phyloP scores from a whole-genome alignment of 2,329 filamentous ascomycete genomes.

The Exophiala bonariae region DNA sequence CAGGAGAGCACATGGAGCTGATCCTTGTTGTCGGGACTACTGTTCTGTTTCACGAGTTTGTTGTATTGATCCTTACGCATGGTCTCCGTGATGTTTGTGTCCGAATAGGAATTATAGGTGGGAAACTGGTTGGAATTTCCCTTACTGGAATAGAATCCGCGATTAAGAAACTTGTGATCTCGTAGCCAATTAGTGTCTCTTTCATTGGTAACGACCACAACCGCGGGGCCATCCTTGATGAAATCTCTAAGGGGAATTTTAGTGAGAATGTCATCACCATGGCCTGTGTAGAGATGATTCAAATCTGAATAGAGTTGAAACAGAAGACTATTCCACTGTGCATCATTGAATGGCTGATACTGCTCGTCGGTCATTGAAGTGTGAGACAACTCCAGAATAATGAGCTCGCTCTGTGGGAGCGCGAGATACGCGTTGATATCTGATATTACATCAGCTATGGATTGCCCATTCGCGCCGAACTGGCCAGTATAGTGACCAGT shows the following conservation, averaged over 20 bases:
- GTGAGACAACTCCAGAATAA: slow-evolving; percentile 50
- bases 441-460: slow-evolving; percentile 43
- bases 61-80: slow-evolving; percentile 39
- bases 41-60: slow-evolving; percentile 29
- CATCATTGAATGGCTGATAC: slow-evolving; percentile 38
- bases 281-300: slow-evolving; percentile 40
- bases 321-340: slow-evolving; percentile 45
- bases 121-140: slow-evolving; percentile 33
- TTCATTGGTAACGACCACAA: slow-evolving; percentile 38
- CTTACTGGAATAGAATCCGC: slow-evolving; percentile 34
- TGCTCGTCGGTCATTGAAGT: slow-evolving; percentile 42
- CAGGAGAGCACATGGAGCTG: slow-evolving; percentile 21
- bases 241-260: slow-evolving; percentile 35
- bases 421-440: slow-evolving; percentile 48
- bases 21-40: slow-evolving; percentile 7
- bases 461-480: slow-evolving; percentile 49
- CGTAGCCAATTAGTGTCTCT: slow-evolving; percentile 32
- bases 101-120: slow-evolving; percentile 32
- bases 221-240: slow-evolving; percentile 34
- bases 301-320: slow-evolving; percentile 39
- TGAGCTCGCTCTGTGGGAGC: slow-evolving; percentile 43
- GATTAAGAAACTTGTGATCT: slow-evolving; percentile 28
- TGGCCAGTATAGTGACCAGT: slow-evolving; percentile 42
- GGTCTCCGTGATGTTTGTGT: slow-evolving; percentile 31
- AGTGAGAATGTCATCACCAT: slow-evolving; percentile 30